Evolutionary conservation across 2,329 filamentous ascomycete species (phyloP), one percentile per base, ranked within the genome.

Genomic region (Emmonsiellopsis sp.): DNA sequence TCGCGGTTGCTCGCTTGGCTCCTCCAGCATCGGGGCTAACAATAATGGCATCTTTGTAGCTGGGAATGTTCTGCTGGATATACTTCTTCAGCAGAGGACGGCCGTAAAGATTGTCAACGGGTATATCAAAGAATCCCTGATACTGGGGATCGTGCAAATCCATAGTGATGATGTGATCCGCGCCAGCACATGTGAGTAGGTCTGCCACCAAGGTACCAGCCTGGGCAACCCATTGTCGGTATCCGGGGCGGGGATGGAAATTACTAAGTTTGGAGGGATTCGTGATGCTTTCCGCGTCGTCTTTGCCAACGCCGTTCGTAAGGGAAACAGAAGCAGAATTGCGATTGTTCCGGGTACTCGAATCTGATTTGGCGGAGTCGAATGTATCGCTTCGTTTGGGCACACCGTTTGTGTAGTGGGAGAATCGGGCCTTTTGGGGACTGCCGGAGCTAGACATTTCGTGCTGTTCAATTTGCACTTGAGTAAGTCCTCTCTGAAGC

Each of bases 201-300:
- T 97, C 91, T 50, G 93, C 93, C 48, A 98, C 87, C 54, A 98
- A 80, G 32, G 91, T 97, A 56, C 93, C 93, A 42, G 93, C 91
- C 74, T 97, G 93, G 20, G 93, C 93, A 58, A 98, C 92, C 93
- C 93, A 98, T 74, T 95, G 89, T 76, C 93, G 93, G 72, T 98
- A 98, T 50, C 93, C 93, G 7, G 91, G 89, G 67, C 92, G 91
- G 16, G 89, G 84, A 68, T 89, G 82, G 68, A 87, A 87, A 68
- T 85, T 78, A 63, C 77, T 78, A 54, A 76, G 77, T 55, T 77
- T 78, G 35, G 76, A 74, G 20, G 70, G 67, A 38, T 63, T 58
- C 52, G 74, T 71, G 48, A 77, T 75, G 65, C 82, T 83, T 63
- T 82, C 78, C 60, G 82, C 79, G 62, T 87, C 84, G 64, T 87